Percentiles rank a stretch among this genome's conserved stretches.
Conservation (phyloP, 345 rosid genomes). For the Melaleuca quinquenervia region DNA sequence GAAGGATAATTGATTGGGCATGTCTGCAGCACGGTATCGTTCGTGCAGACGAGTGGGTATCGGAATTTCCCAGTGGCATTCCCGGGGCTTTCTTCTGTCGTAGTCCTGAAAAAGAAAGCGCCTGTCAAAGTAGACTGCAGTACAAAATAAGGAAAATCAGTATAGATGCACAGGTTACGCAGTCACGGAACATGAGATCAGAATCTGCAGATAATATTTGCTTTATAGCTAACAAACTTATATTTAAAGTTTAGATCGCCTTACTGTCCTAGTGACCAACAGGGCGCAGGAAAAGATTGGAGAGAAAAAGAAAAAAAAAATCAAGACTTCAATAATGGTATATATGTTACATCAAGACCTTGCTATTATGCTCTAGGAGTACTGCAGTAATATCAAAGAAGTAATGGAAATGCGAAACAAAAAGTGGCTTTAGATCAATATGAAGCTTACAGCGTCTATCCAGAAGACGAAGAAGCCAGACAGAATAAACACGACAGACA, state of each 20-base stretch:
- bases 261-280: too few relatives aligned
- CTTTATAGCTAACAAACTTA: too few relatives aligned
- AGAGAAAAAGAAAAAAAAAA: not conserved
- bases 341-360: not conserved
- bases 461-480: not conserved
- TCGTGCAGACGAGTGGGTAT: not conserved
- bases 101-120: not conserved
- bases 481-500: not conserved
- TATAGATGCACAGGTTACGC: too few relatives aligned
- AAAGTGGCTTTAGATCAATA: not conserved
- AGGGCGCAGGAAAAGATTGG: too few relatives aligned
- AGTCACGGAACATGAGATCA: too few relatives aligned
- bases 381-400: not conserved
- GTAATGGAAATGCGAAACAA: not conserved
- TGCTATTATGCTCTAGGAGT: not conserved
- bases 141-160: too few relatives aligned
- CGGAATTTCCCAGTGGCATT: not conserved
- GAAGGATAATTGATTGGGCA: slow-evolving; percentile 15
- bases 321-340: too few relatives aligned
- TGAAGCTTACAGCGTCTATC: not conserved
- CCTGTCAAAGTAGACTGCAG: not conserved
- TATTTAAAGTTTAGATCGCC: too few relatives aligned
- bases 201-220: too few relatives aligned
- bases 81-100: not conserved
- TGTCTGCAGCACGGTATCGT: not conserved